Evolutionary conservation across 495 filamentous ascomycete species (phyloP).

Genomic region (Penicillium parvum): DNA sequence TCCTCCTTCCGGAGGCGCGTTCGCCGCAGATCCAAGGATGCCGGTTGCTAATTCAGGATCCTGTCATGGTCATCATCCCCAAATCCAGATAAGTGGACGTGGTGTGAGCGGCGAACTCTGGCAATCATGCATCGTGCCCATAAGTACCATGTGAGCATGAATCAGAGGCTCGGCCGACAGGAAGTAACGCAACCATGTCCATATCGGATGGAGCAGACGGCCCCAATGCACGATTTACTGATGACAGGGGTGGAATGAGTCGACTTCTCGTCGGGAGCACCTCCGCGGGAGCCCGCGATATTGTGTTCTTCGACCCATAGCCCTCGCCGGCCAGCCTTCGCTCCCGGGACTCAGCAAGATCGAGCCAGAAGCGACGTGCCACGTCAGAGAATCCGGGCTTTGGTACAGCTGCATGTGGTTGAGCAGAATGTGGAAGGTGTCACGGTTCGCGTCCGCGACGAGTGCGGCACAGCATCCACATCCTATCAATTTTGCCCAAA

Average conservation of each 20-base stretch:
- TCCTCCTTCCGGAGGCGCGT: conserved; percentile 23
- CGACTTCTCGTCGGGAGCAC: conserved; percentile 10
- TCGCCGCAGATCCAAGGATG: conserved; percentile 23
- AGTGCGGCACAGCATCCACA: conserved; percentile 28
- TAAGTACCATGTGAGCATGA: conserved; percentile 3
- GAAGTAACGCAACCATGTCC: conserved; percentile 13
- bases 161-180: conserved; percentile 10
- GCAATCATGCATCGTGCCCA: conserved; percentile 25
- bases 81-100: conserved; percentile 13
- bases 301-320: conserved; percentile 24
- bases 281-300: conserved; percentile 13
- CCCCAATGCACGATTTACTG: conserved; percentile 9
- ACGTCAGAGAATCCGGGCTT: conserved; percentile 48
- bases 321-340: conserved; percentile 24
- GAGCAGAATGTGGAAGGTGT: conserved; percentile 38
- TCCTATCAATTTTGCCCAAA: conserved; percentile 38
- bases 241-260: conserved; percentile 13
- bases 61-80: conserved; percentile 27
- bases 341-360: conserved; percentile 22
- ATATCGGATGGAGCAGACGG: conserved; percentile 6
- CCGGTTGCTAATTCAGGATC: conserved; percentile 36
- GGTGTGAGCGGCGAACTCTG: conserved; percentile 21
- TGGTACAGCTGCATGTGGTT: conserved; percentile 46
- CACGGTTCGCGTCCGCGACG: conserved; percentile 40
- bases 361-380: conserved; percentile 41